These are phyloP conservation scores for Volvox africanus DNA, from an alignment of 139 green algal species.

Conservation along the genomic window DNA sequence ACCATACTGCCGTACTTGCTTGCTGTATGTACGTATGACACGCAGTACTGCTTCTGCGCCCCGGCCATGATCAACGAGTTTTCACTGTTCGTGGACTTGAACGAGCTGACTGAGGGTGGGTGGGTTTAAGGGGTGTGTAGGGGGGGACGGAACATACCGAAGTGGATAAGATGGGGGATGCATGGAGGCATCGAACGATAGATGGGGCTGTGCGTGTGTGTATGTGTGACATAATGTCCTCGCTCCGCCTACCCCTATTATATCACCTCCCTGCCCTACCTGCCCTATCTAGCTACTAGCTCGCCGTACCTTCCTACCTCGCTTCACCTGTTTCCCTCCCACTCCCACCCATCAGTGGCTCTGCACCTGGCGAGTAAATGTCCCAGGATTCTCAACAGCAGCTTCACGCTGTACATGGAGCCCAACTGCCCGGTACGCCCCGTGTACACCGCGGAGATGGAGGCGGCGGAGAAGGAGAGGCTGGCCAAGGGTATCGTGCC, in stretches of 20 bases:
- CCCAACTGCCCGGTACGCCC: neutral
- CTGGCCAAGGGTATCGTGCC: neutral
- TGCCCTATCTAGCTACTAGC: neutral
- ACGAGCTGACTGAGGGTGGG: neutral
- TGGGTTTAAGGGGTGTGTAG: neutral
- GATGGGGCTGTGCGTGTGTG: neutral
- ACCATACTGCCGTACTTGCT: neutral
- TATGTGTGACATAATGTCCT: neutral
- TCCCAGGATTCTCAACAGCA: too few relatives aligned
- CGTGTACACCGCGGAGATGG: neutral
- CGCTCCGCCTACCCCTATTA: neutral
- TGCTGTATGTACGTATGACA: neutral
- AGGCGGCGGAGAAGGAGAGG: neutral
- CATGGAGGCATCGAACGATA: neutral
- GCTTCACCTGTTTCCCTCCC: neutral
- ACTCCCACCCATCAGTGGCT: neutral
- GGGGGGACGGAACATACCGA: neutral
- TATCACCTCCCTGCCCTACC: neutral
- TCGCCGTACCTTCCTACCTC: neutral
- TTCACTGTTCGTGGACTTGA: neutral
- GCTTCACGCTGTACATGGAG: slow-evolving; percentile 12
- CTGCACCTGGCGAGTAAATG: neutral
- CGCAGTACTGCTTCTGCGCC: slow-evolving; percentile 32
- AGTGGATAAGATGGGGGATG: neutral
- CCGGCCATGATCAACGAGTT: slow-evolving; percentile 15